Evolutionary conservation across 1,284 basidiomycete species (phyloP).

Genomic region (Paramarasmius palmivorus): DNA sequence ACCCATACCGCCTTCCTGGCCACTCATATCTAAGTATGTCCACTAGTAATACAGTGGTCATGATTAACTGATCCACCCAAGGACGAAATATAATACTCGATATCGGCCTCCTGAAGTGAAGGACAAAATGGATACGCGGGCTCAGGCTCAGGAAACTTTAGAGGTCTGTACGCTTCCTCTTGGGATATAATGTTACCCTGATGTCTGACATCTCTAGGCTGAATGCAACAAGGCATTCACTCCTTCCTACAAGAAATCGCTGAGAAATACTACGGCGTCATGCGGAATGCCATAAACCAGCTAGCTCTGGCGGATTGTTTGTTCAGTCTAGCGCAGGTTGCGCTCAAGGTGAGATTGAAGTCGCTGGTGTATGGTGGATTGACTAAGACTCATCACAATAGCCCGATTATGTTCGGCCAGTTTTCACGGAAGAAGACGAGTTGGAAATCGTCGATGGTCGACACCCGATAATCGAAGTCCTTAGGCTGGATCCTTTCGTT

Average conservation of each 20-base stretch:
- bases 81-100: constrained; percentile 77
- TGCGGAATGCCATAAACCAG: constrained; percentile 77
- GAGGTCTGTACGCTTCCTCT: constrained; percentile 33
- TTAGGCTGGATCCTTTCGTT: constrained; percentile 79
- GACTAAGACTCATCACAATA: not conserved
- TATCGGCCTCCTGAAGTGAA: constrained; percentile 81
- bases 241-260: constrained; percentile 74
- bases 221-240: constrained; percentile 69
- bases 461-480: constrained; percentile 82
- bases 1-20: constrained; percentile 81
- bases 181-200: not conserved
- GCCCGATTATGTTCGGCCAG: constrained; percentile 67
- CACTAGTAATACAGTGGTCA: too few relatives aligned
- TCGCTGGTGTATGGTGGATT: not conserved
- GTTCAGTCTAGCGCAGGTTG: constrained; percentile 67
- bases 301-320: constrained; percentile 83
- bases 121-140: constrained; percentile 69
- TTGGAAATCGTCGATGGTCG: constrained; percentile 73
- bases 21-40: constrained; percentile 69
- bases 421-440: constrained; percentile 57
- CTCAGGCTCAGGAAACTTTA: constrained; percentile 78
- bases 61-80: too few relatives aligned
- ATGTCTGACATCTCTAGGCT: constrained; percentile 32
- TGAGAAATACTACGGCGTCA: constrained; percentile 62
- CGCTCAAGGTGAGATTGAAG: constrained; percentile 50